phyloP scores from a whole-genome alignment of 768 basidiomycete species.

The Amanita polypyramis region DNA sequence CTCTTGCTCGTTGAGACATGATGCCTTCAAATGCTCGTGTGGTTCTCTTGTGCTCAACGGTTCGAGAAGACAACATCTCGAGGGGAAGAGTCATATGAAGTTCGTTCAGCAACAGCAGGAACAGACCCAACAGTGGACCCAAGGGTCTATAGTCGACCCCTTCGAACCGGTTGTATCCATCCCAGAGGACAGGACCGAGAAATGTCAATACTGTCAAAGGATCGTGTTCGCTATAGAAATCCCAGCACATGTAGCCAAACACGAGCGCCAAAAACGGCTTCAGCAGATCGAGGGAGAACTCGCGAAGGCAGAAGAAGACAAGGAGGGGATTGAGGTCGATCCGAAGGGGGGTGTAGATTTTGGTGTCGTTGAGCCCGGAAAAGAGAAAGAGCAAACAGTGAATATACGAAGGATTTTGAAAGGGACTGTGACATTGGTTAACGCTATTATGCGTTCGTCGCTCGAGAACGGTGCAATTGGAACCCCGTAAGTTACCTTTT shows the following conservation, averaged over 20 bases:
- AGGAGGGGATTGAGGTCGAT: slow-evolving; percentile 32
- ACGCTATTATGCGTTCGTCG: slow-evolving; percentile 16
- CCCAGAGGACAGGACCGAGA: slow-evolving; percentile 7
- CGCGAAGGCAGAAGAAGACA: slow-evolving; percentile 34
- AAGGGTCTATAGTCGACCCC: background rate
- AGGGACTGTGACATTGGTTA: slow-evolving; percentile 14
- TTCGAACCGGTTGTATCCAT: background rate
- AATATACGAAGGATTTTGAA: slow-evolving; percentile 16
- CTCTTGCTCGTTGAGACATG: slow-evolving; percentile 23
- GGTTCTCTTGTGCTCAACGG: slow-evolving; percentile 19
- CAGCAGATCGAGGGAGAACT: slow-evolving; percentile 22
- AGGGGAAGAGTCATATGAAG: slow-evolving; percentile 19
- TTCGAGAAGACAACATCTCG: slow-evolving; percentile 15
- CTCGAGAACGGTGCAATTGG: slow-evolving; percentile 15
- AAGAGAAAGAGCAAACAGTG: slow-evolving; percentile 16
- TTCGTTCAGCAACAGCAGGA: slow-evolving; percentile 10
- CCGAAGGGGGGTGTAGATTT: slow-evolving; percentile 33
- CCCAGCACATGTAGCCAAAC: slow-evolving; percentile 20
- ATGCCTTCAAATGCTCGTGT: slow-evolving; percentile 26
- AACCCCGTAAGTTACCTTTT: slow-evolving; percentile 14
- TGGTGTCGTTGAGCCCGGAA: slow-evolving; percentile 26
- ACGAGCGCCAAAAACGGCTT: slow-evolving; percentile 19
- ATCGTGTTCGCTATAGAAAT: slow-evolving; percentile 14
- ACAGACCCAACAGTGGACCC: background rate
- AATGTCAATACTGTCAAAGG: slow-evolving; percentile 18